Evolutionary conservation across 257 asterid species (phyloP).

Genomic region (Gentiana straminea): DNA sequence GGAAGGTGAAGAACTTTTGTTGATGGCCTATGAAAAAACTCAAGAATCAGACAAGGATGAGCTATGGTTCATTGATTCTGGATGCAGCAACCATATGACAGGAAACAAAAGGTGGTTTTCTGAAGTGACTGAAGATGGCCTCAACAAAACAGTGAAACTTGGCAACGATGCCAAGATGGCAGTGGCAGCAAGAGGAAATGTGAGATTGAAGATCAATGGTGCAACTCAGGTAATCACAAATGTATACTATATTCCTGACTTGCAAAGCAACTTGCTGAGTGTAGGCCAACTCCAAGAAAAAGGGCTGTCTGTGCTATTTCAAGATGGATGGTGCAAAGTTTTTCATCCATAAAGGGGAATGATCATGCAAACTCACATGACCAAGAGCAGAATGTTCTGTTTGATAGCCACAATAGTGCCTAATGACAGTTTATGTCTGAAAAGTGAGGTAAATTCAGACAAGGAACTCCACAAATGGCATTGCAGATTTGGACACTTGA

Average conservation of each 20-base stretch:
- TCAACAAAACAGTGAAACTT: neutral
- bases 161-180: neutral
- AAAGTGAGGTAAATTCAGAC: neutral
- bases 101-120: neutral
- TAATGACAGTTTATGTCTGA: neutral
- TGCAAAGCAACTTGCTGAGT: neutral
- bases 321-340: neutral
- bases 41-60: neutral
- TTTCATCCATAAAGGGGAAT: neutral
- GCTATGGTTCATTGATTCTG: neutral
- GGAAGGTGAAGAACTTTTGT: neutral
- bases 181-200: neutral
- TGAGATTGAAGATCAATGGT: neutral
- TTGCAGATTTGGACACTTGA: conserved; percentile 5
- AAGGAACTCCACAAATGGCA: neutral
- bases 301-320: neutral
- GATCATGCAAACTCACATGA: neutral
- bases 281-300: neutral
- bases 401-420: neutral
- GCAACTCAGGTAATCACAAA: neutral
- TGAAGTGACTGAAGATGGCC: neutral
- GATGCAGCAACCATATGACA: neutral
- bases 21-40: neutral
- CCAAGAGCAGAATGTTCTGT: neutral
- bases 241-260: neutral